These are phyloP conservation scores for Candida awuae DNA, from an alignment of 805 yeast species.

Conservation along the genomic window DNA sequence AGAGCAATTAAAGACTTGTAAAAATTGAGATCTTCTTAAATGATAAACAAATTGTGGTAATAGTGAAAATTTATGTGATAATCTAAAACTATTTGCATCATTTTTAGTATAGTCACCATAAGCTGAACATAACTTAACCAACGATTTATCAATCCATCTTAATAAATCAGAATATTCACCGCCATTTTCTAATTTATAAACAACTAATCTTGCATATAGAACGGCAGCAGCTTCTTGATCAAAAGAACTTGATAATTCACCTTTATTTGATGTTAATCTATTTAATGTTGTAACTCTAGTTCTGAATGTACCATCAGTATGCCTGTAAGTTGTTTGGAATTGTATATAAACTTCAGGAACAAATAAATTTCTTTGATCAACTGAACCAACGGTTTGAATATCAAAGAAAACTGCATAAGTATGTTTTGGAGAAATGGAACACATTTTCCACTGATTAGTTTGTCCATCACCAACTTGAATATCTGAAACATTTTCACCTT, in stretches of 20 bases:
- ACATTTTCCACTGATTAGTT: slow-evolving; percentile 79
- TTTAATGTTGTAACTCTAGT: slow-evolving; percentile 83
- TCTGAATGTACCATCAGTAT: slow-evolving; percentile 85
- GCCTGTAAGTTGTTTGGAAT: slow-evolving; percentile 88
- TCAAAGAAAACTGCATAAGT: slow-evolving; percentile 89
- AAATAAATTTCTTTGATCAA: slow-evolving; percentile 33
- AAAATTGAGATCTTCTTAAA: slow-evolving; percentile 89
- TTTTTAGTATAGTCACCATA: slow-evolving; percentile 91
- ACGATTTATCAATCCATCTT: slow-evolving; percentile 89
- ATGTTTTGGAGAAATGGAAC: slow-evolving; percentile 78
- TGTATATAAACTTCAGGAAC: slow-evolving; percentile 43
- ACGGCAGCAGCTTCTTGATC: slow-evolving; percentile 99
- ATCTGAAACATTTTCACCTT: slow-evolving; percentile 75
- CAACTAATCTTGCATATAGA: slow-evolving; percentile 83
- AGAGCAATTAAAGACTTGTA: slow-evolving; percentile 94
- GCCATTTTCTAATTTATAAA: slow-evolving; percentile 82
- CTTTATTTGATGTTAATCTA: slow-evolving; percentile 42
- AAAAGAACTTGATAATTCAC: slow-evolving; percentile 54
- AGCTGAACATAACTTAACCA: slow-evolving; percentile 82
- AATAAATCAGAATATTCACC: slow-evolving; percentile 67
- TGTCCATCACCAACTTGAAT: slow-evolving; percentile 93
- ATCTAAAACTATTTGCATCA: slow-evolving; percentile 71
- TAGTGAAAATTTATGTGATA: slow-evolving; percentile 74
- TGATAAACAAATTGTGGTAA: slow-evolving; percentile 96
- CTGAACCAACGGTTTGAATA: slow-evolving; percentile 45